Conservation (phyloP, 2,329 filamentous ascomycete species). For the Microdochium nivale region DNA sequence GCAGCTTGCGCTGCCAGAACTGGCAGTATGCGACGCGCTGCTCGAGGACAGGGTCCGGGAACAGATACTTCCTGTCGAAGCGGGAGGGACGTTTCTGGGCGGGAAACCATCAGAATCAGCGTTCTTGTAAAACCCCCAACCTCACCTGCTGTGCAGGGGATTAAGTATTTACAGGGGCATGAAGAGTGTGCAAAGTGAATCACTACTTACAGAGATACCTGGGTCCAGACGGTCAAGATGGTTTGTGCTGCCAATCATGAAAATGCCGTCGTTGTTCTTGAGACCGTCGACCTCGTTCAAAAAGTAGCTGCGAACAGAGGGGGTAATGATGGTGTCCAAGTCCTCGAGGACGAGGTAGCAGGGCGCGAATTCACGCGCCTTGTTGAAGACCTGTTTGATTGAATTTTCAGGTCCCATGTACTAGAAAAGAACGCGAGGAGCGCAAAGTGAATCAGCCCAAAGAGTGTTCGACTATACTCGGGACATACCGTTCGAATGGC, state of each 20-base stretch:
- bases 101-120: not conserved
- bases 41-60: slow-evolving; percentile 45
- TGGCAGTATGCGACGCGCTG: slow-evolving; percentile 51
- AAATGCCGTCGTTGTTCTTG: slow-evolving; percentile 60
- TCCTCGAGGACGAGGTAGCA: slow-evolving; percentile 68
- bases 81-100: slow-evolving; percentile 50
- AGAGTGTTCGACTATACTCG: not conserved
- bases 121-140: no score
- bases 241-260: slow-evolving; percentile 61
- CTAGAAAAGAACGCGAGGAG: not conserved
- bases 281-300: slow-evolving; percentile 66
- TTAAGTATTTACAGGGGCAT: no score
- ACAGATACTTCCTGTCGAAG: slow-evolving; percentile 60
- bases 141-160: no score
- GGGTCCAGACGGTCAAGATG: slow-evolving; percentile 21
- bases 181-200: no score
- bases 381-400: slow-evolving; percentile 44
- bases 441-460: not conserved
- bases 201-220: slow-evolving; percentile 20
- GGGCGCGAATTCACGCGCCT: slow-evolving; percentile 53
- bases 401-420: slow-evolving; percentile 43
- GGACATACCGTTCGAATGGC: not conserved
- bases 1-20: slow-evolving; percentile 53
- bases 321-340: slow-evolving; percentile 56
- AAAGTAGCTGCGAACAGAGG: slow-evolving; percentile 57